These are phyloP conservation scores for Beauveria caledonica DNA, from an alignment of 2,329 filamentous ascomycete genomes.

Conservation along the genomic window DNA sequence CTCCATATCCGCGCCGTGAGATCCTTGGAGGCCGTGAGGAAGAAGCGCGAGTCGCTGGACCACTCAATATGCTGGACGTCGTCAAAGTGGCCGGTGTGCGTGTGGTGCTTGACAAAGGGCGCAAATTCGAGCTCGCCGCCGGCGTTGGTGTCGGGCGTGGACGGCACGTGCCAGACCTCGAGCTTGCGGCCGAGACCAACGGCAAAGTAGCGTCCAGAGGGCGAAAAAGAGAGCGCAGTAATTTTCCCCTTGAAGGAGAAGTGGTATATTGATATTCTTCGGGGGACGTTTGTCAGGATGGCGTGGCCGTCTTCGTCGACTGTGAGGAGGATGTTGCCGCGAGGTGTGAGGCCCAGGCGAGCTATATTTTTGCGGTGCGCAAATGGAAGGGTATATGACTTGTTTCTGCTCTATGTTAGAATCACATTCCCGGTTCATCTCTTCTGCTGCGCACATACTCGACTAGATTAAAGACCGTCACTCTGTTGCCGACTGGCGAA, in stretches of 20 bases:
- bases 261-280: slow-evolving; percentile 81
- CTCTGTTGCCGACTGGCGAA: slow-evolving; percentile 91
- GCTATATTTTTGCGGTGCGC: slow-evolving; percentile 90
- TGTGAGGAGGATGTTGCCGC: slow-evolving; percentile 84
- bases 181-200: slow-evolving; percentile 80
- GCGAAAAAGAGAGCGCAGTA: slow-evolving; percentile 80
- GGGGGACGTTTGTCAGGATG: slow-evolving; percentile 82
- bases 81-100: slow-evolving; percentile 84
- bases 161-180: slow-evolving; percentile 94
- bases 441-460: slow-evolving; percentile 52
- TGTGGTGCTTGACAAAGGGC: slow-evolving; percentile 82
- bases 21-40: slow-evolving; percentile 86
- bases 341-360: slow-evolving; percentile 78
- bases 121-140: slow-evolving; percentile 88
- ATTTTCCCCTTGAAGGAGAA: slow-evolving; percentile 88
- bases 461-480: slow-evolving; percentile 91
- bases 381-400: slow-evolving; percentile 79
- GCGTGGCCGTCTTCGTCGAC: slow-evolving; percentile 92
- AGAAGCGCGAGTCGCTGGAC: slow-evolving; percentile 94
- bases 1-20: slow-evolving; percentile 94
- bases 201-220: slow-evolving; percentile 83
- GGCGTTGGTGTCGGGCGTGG: slow-evolving; percentile 69
- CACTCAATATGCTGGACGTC: slow-evolving; percentile 79
- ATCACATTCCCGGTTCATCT: neutral
- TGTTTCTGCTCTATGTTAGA: slow-evolving; percentile 55